These are phyloP conservation scores for Tetrapisispora namnaoensis DNA, from an alignment of 805 yeast genomes.

Conservation along the genomic window DNA sequence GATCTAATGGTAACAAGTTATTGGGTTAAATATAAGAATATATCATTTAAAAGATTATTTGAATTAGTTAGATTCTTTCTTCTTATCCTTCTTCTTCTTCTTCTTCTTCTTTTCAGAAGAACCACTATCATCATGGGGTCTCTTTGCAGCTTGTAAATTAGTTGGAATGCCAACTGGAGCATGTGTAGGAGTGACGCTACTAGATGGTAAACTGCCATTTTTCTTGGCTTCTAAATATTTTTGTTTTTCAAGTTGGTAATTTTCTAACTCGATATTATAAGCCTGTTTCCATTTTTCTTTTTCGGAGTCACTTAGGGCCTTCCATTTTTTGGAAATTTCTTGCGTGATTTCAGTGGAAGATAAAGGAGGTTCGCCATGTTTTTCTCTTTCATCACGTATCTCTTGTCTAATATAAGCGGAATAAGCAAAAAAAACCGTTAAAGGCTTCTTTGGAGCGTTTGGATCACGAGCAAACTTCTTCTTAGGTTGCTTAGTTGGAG, in stretches of 20 bases:
- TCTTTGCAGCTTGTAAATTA: slow-evolving; percentile 29
- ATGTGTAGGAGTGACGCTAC: slow-evolving; percentile 25
- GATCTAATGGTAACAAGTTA: too few species aligned
- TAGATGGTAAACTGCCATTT: slow-evolving; percentile 27
- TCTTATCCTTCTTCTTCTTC: slow-evolving; percentile 41
- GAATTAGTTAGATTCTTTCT: slow-evolving; percentile 2
- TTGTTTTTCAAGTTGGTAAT: slow-evolving; percentile 38
- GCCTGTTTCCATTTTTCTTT: slow-evolving; percentile 62
- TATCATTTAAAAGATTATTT: neutral
- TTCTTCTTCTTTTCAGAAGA: slow-evolving; percentile 35
- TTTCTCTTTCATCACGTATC: slow-evolving; percentile 57
- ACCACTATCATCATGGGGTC: slow-evolving; percentile 29
- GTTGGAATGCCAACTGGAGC: slow-evolving; percentile 36
- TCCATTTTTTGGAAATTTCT: slow-evolving; percentile 75
- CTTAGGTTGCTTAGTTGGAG: slow-evolving; percentile 27
- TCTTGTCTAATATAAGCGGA: slow-evolving; percentile 64
- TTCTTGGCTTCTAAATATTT: slow-evolving; percentile 39
- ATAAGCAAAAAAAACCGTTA: slow-evolving; percentile 76
- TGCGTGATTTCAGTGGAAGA: slow-evolving; percentile 71
- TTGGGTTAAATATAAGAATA: neutral
- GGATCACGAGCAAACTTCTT: slow-evolving; percentile 66
- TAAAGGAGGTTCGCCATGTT: slow-evolving; percentile 49
- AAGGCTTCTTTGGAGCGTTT: slow-evolving; percentile 90
- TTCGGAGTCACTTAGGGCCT: slow-evolving; percentile 54
- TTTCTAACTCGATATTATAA: slow-evolving; percentile 35